Percentiles rank a stretch among this genome's conserved stretches.
phyloP scores from a whole-genome alignment of 345 rosid genomes.

The Bretschneidera sinensis region DNA sequence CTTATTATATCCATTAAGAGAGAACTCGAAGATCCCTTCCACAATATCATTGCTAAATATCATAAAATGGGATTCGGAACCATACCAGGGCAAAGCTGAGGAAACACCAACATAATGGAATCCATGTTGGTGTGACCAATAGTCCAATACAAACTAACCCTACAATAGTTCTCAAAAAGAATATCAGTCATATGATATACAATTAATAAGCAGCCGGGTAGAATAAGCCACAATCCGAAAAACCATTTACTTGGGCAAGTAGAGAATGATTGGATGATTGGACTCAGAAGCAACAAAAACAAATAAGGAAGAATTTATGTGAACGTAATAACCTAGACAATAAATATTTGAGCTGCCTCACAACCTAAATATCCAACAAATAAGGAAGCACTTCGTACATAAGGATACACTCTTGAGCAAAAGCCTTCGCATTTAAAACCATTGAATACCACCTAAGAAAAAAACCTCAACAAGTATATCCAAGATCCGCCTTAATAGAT shows the following conservation, averaged over 20 bases:
- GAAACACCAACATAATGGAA: slow-evolving; percentile 51
- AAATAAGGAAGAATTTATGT: too few species aligned
- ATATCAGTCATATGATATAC: slow-evolving; percentile 30
- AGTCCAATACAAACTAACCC: slow-evolving; percentile 54
- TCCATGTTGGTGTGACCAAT: slow-evolving; percentile 52
- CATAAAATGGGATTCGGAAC: slow-evolving; percentile 37
- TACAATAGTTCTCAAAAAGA: slow-evolving; percentile 50
- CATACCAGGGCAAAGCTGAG: slow-evolving; percentile 58
- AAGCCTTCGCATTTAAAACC: slow-evolving; percentile 7
- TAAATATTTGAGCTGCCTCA: slow-evolving; percentile 5
- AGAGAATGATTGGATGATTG: neutral
- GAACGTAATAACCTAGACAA: neutral
- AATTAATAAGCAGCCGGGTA: slow-evolving; percentile 20
- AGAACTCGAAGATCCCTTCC: slow-evolving; percentile 18
- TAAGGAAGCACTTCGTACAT: slow-evolving; percentile 2
- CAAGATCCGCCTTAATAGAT: neutral
- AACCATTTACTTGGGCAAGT: slow-evolving; percentile 19
- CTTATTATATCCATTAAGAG: slow-evolving; percentile 13
- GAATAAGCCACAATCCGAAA: slow-evolving; percentile 20
- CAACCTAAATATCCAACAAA: slow-evolving; percentile 13
- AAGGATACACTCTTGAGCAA: slow-evolving; percentile 10
- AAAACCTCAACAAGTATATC: slow-evolving; percentile 10
- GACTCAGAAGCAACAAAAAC: neutral
- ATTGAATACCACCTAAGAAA: too few species aligned
- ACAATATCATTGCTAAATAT: slow-evolving; percentile 25